Conservation (phyloP, 805 yeast species). For the Pichia gijzeniarum region DNA sequence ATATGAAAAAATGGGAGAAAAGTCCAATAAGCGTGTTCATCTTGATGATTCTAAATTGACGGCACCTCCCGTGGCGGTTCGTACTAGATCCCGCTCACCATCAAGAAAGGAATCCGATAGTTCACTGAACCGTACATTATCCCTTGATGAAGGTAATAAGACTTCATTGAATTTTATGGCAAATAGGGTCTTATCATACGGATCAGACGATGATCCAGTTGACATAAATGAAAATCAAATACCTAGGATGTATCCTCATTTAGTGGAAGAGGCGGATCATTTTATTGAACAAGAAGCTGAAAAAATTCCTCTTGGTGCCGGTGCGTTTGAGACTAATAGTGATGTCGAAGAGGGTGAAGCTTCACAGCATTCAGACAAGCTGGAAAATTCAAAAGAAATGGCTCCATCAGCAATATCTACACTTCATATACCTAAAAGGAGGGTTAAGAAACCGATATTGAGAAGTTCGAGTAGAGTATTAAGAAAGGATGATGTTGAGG, state of each 20-base stretch:
- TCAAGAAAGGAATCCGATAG: slow-evolving; percentile 14
- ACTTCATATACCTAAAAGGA: not conserved
- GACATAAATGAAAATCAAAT: slow-evolving; percentile 13
- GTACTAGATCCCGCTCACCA: slow-evolving; percentile 24
- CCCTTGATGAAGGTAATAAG: not conserved
- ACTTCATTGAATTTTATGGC: slow-evolving; percentile 7
- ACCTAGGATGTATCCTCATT: slow-evolving; percentile 20
- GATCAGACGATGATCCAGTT: slow-evolving; percentile 19
- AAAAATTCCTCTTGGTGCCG: not conserved
- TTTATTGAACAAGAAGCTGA: slow-evolving; percentile 21
- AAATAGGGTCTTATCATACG: slow-evolving; percentile 25
- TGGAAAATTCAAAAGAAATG: not conserved
- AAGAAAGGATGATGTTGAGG: slow-evolving; percentile 1
- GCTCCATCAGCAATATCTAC: not conserved
- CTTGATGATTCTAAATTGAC: slow-evolving; percentile 5
- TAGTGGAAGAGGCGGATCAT: slow-evolving; percentile 26
- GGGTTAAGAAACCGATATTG: not conserved
- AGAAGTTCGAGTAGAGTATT: not conserved
- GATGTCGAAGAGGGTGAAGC: slow-evolving; percentile 2
- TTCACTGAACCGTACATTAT: not conserved
- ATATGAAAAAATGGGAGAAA: too few species aligned
- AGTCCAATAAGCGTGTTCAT: not conserved
- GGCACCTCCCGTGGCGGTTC: slow-evolving; percentile 13
- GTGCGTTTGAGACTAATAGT: slow-evolving; percentile 4
- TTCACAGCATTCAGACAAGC: not conserved